These are phyloP conservation scores for Clonostachys chloroleuca DNA, from an alignment of 2,329 filamentous ascomycete genomes.

Conservation along the genomic window DNA sequence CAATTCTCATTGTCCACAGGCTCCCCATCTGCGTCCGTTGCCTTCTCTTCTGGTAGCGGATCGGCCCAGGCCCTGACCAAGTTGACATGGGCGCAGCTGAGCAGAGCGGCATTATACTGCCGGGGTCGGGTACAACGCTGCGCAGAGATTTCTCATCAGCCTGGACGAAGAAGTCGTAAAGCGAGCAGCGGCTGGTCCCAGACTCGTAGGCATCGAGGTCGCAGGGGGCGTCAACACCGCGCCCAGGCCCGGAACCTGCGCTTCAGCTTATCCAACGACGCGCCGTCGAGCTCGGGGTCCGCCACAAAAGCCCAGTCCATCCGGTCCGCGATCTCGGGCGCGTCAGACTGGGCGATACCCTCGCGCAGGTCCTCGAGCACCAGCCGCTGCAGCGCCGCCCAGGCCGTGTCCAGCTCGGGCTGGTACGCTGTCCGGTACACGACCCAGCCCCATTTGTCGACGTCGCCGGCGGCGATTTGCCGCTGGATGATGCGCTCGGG, in stretches of 20 bases:
- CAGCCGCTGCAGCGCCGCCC: background rate
- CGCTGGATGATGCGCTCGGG: no score
- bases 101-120: no score
- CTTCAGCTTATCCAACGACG: conserved; percentile 5
- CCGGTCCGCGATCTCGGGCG: conserved; percentile 4
- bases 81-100: background rate
- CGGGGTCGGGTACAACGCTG: no score
- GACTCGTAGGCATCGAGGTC: no score
- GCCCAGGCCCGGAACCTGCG: conserved; percentile 6
- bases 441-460: background rate
- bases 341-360: conserved; percentile 1
- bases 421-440: background rate
- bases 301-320: conserved; percentile 9
- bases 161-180: conserved; percentile 6
- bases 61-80: background rate
- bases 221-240: background rate
- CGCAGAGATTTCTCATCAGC: conserved; percentile 4
- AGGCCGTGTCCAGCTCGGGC: background rate
- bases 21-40: no score
- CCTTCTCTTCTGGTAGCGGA: no score
- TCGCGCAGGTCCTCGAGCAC: background rate
- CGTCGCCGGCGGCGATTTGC: no score
- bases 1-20: background rate
- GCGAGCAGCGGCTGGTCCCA: conserved; percentile 1
- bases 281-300: conserved; percentile 8